Evolutionary conservation across 257 asterid genomes (phyloP).

Genomic region (Ballota nigra): DNA sequence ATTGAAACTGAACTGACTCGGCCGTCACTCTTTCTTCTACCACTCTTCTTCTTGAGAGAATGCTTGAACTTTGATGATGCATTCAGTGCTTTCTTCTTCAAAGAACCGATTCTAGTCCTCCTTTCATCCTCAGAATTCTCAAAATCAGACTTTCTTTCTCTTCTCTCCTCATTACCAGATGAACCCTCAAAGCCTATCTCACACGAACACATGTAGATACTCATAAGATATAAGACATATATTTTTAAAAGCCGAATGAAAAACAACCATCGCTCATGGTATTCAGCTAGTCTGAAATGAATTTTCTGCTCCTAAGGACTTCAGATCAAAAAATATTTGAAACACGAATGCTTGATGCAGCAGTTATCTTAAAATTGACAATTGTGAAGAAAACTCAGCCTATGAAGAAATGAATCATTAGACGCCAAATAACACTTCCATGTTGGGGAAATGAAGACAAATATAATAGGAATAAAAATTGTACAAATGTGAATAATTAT

Average conservation of each 20-base stretch:
- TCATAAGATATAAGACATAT: not conserved
- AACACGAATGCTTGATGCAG: not conserved
- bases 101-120: constrained; percentile 63
- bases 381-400: not conserved
- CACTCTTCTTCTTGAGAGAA: constrained; percentile 77
- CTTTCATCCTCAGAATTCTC: constrained; percentile 90
- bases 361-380: not conserved
- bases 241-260: not conserved
- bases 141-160: constrained; percentile 81
- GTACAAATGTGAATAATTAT: not conserved
- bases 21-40: constrained; percentile 65
- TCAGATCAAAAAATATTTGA: not conserved
- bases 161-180: constrained; percentile 77
- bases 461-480: not conserved
- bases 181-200: constrained; percentile 76
- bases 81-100: constrained; percentile 82
- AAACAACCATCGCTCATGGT: not conserved
- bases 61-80: constrained; percentile 86
- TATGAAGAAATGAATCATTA: not conserved
- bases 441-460: not conserved
- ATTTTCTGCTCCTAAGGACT: not conserved
- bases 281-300: not conserved
- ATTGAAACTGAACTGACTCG: constrained; percentile 84
- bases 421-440: not conserved
- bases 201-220: constrained; percentile 14